Evolutionary conservation across 1,139 yeast species (phyloP), one percentile per base, ranked within the genome.

Genomic region (Yamadazyma buinensis): DNA sequence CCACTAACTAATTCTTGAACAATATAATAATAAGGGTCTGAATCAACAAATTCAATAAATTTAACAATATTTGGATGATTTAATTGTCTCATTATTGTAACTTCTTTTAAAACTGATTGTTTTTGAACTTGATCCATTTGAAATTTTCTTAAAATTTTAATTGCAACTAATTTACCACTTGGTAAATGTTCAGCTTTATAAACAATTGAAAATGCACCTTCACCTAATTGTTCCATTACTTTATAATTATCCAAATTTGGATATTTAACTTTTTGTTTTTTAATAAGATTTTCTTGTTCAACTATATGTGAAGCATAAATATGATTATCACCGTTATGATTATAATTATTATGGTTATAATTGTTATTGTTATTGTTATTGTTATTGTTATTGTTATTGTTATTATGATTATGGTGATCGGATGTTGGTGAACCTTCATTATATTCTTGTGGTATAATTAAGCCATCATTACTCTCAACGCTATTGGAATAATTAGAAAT

Each of bases 161-260:
- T 62, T 2, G 97, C 97, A 15, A 88, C 97, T 17, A 77, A 63
- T 37, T 75, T 67, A 13, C 74, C 55, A 2, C 64, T 44, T 2
- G 52, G 47, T 10, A 63, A 43, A 42, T 75, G 72, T 29, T 53
- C 54, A 5, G 95, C 97, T 51, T 83, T 83, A 55, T 80, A 80
- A 2, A 87, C 96, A 32, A 84, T 80, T 14, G 94, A 88, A 57
- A 92, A 92, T 0, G 98, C 94, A 7, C 98, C 98, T 57, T 90
- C 95, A 2, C 97, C 96, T 38, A 87, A 71, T 52, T 81, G 80
- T 35, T 79, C 80, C 30, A 77, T 58, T 21, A 80, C 69, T 31
- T 66, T 65, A 51, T 84, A 86, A 40, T 62, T 57, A 5, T 66
- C 64, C 38, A 68, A 57, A 28, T 58, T 57, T 4, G 74, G 76